Percentiles rank a stretch among this genome's conserved stretches.
Evolutionary conservation across 2,329 filamentous ascomycete species (phyloP).

Genomic region (Periconia macrospinosa): DNA sequence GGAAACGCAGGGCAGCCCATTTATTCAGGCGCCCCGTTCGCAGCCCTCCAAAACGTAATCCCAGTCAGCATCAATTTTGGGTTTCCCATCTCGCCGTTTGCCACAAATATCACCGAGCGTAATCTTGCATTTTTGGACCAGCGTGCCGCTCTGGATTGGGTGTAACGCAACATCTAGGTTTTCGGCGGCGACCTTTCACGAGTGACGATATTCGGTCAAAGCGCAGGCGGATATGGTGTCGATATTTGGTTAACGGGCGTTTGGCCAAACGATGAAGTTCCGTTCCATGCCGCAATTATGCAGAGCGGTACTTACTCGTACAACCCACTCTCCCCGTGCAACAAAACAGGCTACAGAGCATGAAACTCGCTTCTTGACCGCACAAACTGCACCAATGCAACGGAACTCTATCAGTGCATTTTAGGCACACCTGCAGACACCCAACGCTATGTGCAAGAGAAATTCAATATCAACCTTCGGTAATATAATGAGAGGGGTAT

Average conservation of each 20-base stretch:
- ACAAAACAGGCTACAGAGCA: constrained; percentile 3
- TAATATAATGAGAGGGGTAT: too few relatives aligned
- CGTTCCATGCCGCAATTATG: constrained; percentile 28
- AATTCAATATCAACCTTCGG: constrained; percentile 4
- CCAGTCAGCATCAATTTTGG: constrained; percentile 28
- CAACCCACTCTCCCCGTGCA: constrained; percentile 7
- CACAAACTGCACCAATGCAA: constrained; percentile 2
- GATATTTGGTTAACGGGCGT: constrained; percentile 24
- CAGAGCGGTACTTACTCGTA: constrained; percentile 18
- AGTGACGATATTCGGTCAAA: constrained; percentile 50
- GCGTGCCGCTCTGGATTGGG: constrained; percentile 57
- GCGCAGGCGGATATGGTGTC: constrained; percentile 24
- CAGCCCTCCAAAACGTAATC: constrained; percentile 24
- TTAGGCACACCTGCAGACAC: not conserved
- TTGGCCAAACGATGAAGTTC: constrained; percentile 13
- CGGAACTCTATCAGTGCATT: constrained; percentile 9
- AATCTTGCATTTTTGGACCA: constrained; percentile 60
- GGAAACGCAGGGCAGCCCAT: constrained; percentile 14
- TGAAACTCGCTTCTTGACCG: constrained; percentile 8
- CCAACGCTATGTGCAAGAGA: constrained; percentile 6
- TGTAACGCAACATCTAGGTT: constrained; percentile 48
- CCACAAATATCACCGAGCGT: constrained; percentile 15
- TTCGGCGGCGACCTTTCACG: constrained; percentile 53
- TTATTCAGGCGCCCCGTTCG: constrained; percentile 28
- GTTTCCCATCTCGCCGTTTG: constrained; percentile 17